phyloP scores from a whole-genome alignment of 148 eudicot species.

The Rhododendron henanense region DNA sequence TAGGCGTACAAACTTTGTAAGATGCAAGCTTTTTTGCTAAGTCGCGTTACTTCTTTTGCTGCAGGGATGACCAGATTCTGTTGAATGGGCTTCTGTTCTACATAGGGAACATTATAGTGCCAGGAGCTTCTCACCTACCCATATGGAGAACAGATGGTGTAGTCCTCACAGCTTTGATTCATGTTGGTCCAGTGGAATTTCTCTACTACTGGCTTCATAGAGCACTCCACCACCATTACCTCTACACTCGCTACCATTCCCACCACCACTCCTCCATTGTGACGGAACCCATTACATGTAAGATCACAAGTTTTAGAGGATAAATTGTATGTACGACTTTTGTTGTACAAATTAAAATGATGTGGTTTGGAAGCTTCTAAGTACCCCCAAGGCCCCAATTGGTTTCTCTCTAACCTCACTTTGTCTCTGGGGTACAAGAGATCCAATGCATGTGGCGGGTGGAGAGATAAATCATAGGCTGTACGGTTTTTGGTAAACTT shows the following conservation, averaged over 20 bases:
- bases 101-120: constrained; percentile 11
- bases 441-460: background rate
- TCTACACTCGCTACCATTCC: constrained; percentile 60
- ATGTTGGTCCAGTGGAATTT: constrained; percentile 57
- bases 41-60: background rate
- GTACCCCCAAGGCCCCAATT: background rate
- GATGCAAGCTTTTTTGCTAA: background rate
- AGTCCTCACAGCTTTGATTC: constrained; percentile 31
- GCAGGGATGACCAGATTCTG: constrained; percentile 79
- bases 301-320: background rate
- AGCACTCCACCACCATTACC: constrained; percentile 56
- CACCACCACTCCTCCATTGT: constrained; percentile 64
- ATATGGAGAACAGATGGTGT: constrained; percentile 61
- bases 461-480: background rate
- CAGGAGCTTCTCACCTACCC: constrained; percentile 30
- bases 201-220: constrained; percentile 63
- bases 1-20: background rate
- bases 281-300: constrained; percentile 50
- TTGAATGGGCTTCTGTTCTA: constrained; percentile 44
- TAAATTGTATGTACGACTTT: background rate
- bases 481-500: background rate
- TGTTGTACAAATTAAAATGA: background rate
- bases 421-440: background rate
- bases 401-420: background rate
- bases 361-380: background rate